phyloP scores from a whole-genome alignment of 208 protist species.

The Blechomonas ayalai region DNA sequence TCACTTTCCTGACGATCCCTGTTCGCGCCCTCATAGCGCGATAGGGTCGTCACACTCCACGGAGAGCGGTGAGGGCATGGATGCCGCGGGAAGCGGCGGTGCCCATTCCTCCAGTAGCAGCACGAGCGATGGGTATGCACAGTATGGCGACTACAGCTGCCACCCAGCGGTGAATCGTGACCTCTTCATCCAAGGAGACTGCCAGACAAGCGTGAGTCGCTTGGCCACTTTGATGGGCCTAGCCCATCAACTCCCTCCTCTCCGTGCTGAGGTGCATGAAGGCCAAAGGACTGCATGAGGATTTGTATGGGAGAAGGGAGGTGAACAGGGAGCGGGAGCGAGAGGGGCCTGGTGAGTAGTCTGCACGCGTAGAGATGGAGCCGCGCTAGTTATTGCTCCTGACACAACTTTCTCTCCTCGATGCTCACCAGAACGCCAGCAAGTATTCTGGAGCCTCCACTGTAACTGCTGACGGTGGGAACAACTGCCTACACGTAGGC shows the following conservation, averaged over 20 bases:
- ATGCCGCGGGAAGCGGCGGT: neutral
- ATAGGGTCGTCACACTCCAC: too few relatives aligned
- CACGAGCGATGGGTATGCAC: conserved; percentile 49
- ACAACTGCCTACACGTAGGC: too few relatives aligned
- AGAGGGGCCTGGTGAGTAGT: neutral
- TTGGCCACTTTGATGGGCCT: conserved; percentile 49
- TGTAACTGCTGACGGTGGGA: too few relatives aligned
- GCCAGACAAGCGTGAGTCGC: conserved; percentile 39
- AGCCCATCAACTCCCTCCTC: conserved; percentile 14
- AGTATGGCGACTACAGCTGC: conserved; percentile 21
- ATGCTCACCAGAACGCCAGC: too few relatives aligned
- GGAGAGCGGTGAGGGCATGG: neutral
- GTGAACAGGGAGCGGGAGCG: neutral
- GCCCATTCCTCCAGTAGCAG: conserved; percentile 8
- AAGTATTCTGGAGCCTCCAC: too few relatives aligned
- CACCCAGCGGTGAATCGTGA: conserved; percentile 35
- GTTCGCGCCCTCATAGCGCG: neutral
- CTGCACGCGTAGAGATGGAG: too few relatives aligned
- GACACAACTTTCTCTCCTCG: too few relatives aligned
- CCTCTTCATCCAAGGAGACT: conserved; percentile 72
- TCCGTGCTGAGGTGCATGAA: conserved; percentile 7
- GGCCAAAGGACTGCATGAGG: conserved; percentile 2
- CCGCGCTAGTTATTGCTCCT: too few relatives aligned
- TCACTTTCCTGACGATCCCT: conserved; percentile 44
- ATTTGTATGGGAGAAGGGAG: neutral